Conservation (phyloP, 2,329 filamentous ascomycete genomes). For the Tolypocladium tropicale region DNA sequence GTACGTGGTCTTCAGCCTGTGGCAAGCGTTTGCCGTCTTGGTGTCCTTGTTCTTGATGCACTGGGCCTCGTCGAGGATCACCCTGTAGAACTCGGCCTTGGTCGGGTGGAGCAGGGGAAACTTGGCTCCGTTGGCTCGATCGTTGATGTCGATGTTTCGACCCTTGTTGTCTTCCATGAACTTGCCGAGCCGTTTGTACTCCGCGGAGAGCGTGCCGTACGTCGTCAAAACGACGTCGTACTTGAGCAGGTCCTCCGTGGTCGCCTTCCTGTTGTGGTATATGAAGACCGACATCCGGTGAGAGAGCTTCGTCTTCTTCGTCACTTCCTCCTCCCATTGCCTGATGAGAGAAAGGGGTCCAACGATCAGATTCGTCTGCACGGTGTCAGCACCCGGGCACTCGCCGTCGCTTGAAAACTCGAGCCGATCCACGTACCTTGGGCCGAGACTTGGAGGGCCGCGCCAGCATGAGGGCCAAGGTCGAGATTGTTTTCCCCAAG, state of each 20-base stretch:
- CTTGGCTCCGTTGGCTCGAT: slow-evolving; percentile 22
- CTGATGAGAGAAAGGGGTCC: slow-evolving; percentile 70
- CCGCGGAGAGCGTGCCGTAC: slow-evolving; percentile 60
- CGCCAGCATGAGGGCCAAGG: slow-evolving; percentile 64
- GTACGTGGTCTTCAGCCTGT: slow-evolving; percentile 54
- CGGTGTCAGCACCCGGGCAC: slow-evolving; percentile 17
- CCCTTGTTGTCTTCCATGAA: slow-evolving; percentile 39
- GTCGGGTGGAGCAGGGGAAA: slow-evolving; percentile 51
- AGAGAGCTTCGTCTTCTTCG: slow-evolving; percentile 50
- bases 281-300: slow-evolving; percentile 56
- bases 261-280: slow-evolving; percentile 59
- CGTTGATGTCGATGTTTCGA: slow-evolving; percentile 23
- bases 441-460: slow-evolving; percentile 42
- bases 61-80: slow-evolving; percentile 84
- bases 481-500: slow-evolving; percentile 80
- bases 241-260: slow-evolving; percentile 47
- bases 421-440: slow-evolving; percentile 16
- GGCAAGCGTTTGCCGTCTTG: slow-evolving; percentile 60
- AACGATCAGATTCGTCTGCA: slow-evolving; percentile 71
- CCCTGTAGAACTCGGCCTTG: slow-evolving; percentile 58
- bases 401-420: not conserved
- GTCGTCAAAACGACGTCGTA: slow-evolving; percentile 79
- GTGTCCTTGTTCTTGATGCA: slow-evolving; percentile 70
- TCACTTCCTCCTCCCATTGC: slow-evolving; percentile 78
- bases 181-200: slow-evolving; percentile 52